A percentile compares a stretch with the other conserved stretches of the same genome.
phyloP scores from a whole-genome alignment of 2,329 filamentous ascomycete species.

The Tricladium varicosporioides region DNA sequence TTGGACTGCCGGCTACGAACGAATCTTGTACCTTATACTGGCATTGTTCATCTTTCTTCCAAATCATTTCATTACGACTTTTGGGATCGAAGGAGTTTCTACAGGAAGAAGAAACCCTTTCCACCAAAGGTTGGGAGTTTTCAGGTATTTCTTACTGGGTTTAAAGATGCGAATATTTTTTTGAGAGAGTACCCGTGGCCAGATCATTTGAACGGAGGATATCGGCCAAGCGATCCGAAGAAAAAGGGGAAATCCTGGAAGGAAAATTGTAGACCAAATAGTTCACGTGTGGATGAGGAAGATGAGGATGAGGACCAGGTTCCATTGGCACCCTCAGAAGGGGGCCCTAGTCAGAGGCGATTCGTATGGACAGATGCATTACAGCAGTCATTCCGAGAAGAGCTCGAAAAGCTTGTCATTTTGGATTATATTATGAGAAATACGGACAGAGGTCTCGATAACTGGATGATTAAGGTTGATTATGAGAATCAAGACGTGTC shows the following conservation, averaged over 20 bases:
- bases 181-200: slow-evolving; percentile 95
- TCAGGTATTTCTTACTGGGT: slow-evolving; percentile 95
- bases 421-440: slow-evolving; percentile 99
- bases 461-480: slow-evolving; percentile 99
- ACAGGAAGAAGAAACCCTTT: slow-evolving; percentile 80
- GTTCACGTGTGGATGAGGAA: slow-evolving; percentile 56
- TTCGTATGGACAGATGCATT: slow-evolving; percentile 86
- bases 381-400: slow-evolving; percentile 90
- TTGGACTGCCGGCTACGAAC: slow-evolving; percentile 88
- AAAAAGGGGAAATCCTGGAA: slow-evolving; percentile 74
- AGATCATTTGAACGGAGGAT: slow-evolving; percentile 68
- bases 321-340: slow-evolving; percentile 21
- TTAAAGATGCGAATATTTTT: slow-evolving; percentile 95
- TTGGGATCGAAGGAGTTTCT: slow-evolving; percentile 88
- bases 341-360: slow-evolving; percentile 23
- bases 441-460: slow-evolving; percentile 92
- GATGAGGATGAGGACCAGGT: slow-evolving; percentile 51
- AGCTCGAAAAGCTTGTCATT: slow-evolving; percentile 95
- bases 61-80: slow-evolving; percentile 99
- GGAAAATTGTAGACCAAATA: slow-evolving; percentile 71
- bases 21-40: slow-evolving; percentile 92
- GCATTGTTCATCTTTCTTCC: slow-evolving; percentile 89
- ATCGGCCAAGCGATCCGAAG: slow-evolving; percentile 65
- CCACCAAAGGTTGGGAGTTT: slow-evolving; percentile 94
- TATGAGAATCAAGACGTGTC: slow-evolving; percentile 78